Base-by-base conservation (phyloP, 2,329 filamentous ascomycete genomes). In the Penicillium sp. region DNA sequence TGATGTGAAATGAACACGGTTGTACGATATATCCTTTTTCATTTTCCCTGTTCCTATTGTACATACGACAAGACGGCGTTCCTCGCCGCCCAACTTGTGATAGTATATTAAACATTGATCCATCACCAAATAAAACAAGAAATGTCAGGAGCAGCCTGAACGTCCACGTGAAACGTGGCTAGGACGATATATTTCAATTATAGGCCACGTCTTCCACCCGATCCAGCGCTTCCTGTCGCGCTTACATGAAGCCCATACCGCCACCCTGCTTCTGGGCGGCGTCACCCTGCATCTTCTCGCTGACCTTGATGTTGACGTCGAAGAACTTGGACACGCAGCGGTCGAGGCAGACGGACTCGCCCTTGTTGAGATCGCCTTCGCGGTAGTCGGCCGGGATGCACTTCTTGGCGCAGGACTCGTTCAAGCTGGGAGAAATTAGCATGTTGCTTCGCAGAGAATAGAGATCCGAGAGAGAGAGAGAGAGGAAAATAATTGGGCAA, bases 271-370 rank as follows among this genome's bases (percentile, higher is more conserved):
- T 81, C 55, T 81, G 79, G 66, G 83, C 81, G 42, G 88, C 88
- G 74, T 95, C 88, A 58, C 86, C 83, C 76, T 96, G 90, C 84
- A 97, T 90, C 76, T 95, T 89, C 76, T 97, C 91, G 66, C 88
- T 92, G 52, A 97, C 89, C 79, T 96, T 97, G 79, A 95, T 84
- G 73, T 95, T 95, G 66, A 95, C 91, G 64, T 97, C 92, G 76
- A 98, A 96, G 79, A 97, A 98, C 79, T 98, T 98, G 68, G 88
- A 82, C 50, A 95, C 88, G 76, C 95, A 98, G 67, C 93, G 89
- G 77, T 98, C 93, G 63, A 98, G 84, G 78, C 95, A 98, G 64
- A 98, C 93, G 62, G 87, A 90, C 76, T 98, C 93, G 80, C 91
- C 95, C 79, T 98, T 98, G 83, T 96, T 95, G 66, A 98, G 84